Conservation (phyloP, 441 rosid genomes). For the Populus hybrid region DNA sequence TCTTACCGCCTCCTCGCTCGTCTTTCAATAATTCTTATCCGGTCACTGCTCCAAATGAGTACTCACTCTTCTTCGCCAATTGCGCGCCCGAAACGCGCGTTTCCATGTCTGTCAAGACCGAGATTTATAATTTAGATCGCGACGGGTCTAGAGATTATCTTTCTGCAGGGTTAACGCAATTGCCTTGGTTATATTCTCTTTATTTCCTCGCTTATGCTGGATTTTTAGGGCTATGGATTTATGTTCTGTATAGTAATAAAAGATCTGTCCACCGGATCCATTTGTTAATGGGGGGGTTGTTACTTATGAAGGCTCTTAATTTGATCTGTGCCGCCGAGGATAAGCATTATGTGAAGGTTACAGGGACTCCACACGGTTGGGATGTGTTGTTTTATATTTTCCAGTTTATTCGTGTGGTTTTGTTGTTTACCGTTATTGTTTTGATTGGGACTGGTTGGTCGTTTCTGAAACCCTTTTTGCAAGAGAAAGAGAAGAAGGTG, state of each 20-base stretch:
- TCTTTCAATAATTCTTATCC: conserved; percentile 62
- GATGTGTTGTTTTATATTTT: conserved; percentile 85
- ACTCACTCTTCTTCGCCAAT: conserved; percentile 88
- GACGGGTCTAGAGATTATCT: conserved; percentile 61
- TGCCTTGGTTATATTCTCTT: conserved; percentile 62
- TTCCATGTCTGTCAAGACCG: conserved; percentile 77
- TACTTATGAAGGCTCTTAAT: conserved; percentile 79
- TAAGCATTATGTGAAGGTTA: conserved; percentile 76
- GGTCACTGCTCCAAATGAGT: conserved; percentile 64
- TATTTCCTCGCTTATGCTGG: conserved; percentile 53
- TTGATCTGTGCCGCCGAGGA: conserved; percentile 91
- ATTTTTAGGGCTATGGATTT: conserved; percentile 67
- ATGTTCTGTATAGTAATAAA: conserved; percentile 44
- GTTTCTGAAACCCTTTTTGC: conserved; percentile 82
- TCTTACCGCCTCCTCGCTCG: conserved; percentile 76
- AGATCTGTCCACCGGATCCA: conserved; percentile 76
- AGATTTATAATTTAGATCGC: conserved; percentile 67
- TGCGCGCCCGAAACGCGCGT: conserved; percentile 83
- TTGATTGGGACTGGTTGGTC: conserved; percentile 98
- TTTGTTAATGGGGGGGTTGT: conserved; percentile 67
- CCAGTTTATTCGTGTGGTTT: conserved; percentile 76
- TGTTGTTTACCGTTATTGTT: conserved; percentile 77
- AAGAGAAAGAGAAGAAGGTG: conserved; percentile 90
- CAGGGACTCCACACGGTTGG: conserved; percentile 98
- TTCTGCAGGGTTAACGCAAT: conserved; percentile 85